phyloP scores from a whole-genome alignment of 768 basidiomycete genomes.

The Leccinellum rugosiceps region DNA sequence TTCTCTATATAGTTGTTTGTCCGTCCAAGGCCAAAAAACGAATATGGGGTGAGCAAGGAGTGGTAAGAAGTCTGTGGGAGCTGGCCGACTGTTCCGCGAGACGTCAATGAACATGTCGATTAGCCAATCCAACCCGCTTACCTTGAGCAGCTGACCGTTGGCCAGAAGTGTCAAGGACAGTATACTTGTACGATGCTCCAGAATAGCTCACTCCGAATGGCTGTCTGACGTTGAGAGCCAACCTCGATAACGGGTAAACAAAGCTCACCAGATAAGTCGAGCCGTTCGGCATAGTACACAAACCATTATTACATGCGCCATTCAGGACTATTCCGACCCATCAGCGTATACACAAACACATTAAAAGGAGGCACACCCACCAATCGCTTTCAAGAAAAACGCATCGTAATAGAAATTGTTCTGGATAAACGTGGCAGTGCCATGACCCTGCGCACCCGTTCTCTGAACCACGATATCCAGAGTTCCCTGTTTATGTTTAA shows the following conservation, averaged over 20 bases:
- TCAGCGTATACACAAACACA: constrained; percentile 1
- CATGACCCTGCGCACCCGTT: constrained; percentile 60
- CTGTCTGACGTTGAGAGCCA: constrained; percentile 37
- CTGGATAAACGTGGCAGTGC: constrained; percentile 77
- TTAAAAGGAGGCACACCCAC: constrained; percentile 40
- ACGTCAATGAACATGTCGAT: constrained; percentile 1
- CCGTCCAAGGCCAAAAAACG: constrained; percentile 94
- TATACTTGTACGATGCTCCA: constrained; percentile 96
- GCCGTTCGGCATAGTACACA: constrained; percentile 63
- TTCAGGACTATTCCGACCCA: constrained; percentile 58
- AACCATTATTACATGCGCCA: constrained; percentile 84
- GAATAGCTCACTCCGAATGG: constrained; percentile 93
- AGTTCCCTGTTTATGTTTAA: constrained; percentile 66
- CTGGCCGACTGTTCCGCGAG: constrained; percentile 67
- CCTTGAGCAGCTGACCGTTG: constrained; percentile 88
- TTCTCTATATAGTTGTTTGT: constrained; percentile 99
- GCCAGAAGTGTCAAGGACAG: constrained; percentile 89
- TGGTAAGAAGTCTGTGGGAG: constrained; percentile 93
- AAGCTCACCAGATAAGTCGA: constrained; percentile 72
- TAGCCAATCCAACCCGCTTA: constrained; percentile 25
- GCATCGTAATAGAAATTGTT: constrained; percentile 99
- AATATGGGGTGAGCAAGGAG: constrained; percentile 84
- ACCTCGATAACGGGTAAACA: background rate
- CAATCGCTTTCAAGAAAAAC: constrained; percentile 96
- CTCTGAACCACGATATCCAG: constrained; percentile 92